Base-by-base conservation (phyloP, 257 asterid genomes). In the Salvia hispanica region DNA sequence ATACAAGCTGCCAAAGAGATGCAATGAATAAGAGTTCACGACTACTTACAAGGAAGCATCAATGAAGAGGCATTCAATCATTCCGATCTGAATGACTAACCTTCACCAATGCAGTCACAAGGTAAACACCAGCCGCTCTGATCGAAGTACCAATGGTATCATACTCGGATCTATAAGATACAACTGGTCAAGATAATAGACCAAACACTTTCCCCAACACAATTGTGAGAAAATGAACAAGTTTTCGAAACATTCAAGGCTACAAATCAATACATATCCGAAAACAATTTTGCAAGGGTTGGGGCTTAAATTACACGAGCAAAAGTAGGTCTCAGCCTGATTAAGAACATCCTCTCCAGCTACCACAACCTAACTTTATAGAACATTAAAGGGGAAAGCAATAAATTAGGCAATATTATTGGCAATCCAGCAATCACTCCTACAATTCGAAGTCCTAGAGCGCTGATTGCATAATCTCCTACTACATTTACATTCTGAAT, bases 71-170 rank as follows among this genome's bases (percentile, higher is more conserved):
- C 64, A 64, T 12, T 62, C 64, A 59, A 70, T 48, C 14, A 25
- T 43, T 52, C 16, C 6, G 34, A 62, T 36, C 46, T 11, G 14
- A 51, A 51, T 34, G 16, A 72, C 84, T 58, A 52, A 92, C 98
- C 98, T 94, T 94, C 31, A 94, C 85, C 64, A 94, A 63, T 52
- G 99, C 86, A 0, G 99, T 91, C 28, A 79, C 80, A 42, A 88
- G 95, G 76, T 94, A 94, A 72, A 91, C 97, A 55, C 80, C 82
- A 21, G 96, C 96, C 43, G 97, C 58, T 80, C 79, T 91, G 71
- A 87, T 75, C 8, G 97, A 94, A 68, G 99, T 94, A 58, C 97
- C 96, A 34, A 94, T 82, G 0, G 99, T 94, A 79, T 91, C 99
- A 74, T 91, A 94, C 85, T 94, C 99, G 9, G 96, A 91, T 82